Conservation (phyloP, 2,329 filamentous ascomycete species). For the Scytalidium lignicola region DNA sequence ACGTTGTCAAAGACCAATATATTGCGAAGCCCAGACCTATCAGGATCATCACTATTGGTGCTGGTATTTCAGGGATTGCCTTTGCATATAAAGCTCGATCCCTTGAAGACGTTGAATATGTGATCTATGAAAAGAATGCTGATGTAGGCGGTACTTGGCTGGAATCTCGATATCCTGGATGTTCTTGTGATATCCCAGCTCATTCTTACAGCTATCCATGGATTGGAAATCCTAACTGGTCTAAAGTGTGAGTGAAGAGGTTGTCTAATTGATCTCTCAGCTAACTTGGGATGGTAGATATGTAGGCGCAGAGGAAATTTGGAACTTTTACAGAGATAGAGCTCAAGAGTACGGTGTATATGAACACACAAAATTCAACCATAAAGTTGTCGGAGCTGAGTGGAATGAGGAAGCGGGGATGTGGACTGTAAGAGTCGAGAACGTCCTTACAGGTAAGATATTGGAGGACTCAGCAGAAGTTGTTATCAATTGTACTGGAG, state of each 20-base stretch:
- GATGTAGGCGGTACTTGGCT: slow-evolving; percentile 49
- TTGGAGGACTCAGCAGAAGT: background rate
- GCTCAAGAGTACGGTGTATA: too few species aligned
- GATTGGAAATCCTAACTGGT: slow-evolving; percentile 53
- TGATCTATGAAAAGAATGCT: slow-evolving; percentile 41
- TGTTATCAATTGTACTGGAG: slow-evolving; percentile 1
- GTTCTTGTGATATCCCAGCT: slow-evolving; percentile 43
- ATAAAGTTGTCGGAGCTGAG: too few species aligned
- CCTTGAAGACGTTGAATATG: slow-evolving; percentile 39
- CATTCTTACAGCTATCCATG: slow-evolving; percentile 46
- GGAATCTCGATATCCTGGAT: slow-evolving; percentile 53
- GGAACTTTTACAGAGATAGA: too few species aligned
- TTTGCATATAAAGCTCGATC: too few species aligned
- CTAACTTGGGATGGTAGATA: too few species aligned
- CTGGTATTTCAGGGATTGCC: background rate
- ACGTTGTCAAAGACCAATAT: background rate
- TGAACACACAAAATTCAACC: too few species aligned
- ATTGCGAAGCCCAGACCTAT: background rate
- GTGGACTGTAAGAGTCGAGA: too few species aligned
- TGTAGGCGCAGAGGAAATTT: too few species aligned
- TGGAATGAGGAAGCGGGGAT: too few species aligned
- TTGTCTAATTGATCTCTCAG: too few species aligned
- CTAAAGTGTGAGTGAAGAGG: too few species aligned
- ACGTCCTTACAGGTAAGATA: too few species aligned
- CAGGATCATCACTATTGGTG: background rate